Evolutionary conservation across 805 yeast species (phyloP).

Genomic region (Saturnispora bothae): DNA sequence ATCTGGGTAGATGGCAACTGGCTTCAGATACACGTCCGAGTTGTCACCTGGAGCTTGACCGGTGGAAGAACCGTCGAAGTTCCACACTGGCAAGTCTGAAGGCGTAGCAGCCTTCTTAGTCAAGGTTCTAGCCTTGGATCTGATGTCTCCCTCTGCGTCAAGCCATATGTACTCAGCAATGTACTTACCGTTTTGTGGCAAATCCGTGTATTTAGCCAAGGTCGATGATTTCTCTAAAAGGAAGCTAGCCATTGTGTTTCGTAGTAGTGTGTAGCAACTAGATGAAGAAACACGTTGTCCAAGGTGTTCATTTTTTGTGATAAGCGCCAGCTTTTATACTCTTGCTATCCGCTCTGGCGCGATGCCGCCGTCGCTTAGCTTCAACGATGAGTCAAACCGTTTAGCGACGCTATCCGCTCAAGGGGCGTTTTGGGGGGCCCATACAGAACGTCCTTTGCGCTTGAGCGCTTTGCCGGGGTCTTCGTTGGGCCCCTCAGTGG

Average conservation of each 20-base stretch:
- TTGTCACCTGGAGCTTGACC: slow-evolving; percentile 98
- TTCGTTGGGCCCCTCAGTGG: no score
- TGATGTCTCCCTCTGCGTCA: slow-evolving; percentile 80
- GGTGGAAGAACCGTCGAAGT: slow-evolving; percentile 98
- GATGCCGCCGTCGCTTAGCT: slow-evolving; percentile 4
- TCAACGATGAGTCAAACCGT: no score
- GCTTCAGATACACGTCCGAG: slow-evolving; percentile 90
- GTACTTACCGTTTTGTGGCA: slow-evolving; percentile 77
- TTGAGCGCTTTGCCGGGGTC: no score
- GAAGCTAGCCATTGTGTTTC: slow-evolving; percentile 8
- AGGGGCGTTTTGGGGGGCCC: no score
- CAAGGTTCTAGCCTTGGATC: slow-evolving; percentile 92
- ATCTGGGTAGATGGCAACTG: slow-evolving; percentile 90
- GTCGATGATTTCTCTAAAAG: slow-evolving; percentile 61
- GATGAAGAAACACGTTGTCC: no score
- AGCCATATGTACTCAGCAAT: slow-evolving; percentile 98
- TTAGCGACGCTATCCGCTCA: no score
- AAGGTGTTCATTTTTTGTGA: no score
- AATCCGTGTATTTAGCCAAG: slow-evolving; percentile 69
- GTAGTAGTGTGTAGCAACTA: no score
- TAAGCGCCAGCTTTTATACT: slow-evolving; percentile 2
- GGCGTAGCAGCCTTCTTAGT: slow-evolving; percentile 53
- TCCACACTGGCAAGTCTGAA: slow-evolving; percentile 96
- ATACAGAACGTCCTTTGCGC: no score
- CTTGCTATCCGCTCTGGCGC: background rate